Conservation (phyloP, 805 yeast genomes). For the Starmerella asiatica region DNA sequence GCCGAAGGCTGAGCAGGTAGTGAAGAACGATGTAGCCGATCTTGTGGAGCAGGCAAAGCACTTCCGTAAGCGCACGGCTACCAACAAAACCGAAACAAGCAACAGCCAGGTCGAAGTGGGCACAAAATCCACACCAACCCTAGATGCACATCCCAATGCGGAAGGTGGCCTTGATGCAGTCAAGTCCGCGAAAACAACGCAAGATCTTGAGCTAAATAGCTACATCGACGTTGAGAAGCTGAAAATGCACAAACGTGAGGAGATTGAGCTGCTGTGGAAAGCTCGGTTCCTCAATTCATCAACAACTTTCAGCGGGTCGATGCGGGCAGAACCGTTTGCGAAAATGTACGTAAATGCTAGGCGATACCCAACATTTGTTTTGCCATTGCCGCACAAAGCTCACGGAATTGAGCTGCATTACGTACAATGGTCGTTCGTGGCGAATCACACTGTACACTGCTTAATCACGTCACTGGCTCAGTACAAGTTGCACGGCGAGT, state of each 20-base stretch:
- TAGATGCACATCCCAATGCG: background rate
- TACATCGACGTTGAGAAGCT: constrained; percentile 61
- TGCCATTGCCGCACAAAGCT: constrained; percentile 61
- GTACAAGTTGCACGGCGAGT: constrained; percentile 78
- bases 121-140: background rate
- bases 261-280: constrained; percentile 75
- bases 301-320: constrained; percentile 49
- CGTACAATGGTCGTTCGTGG: constrained; percentile 87
- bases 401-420: constrained; percentile 63
- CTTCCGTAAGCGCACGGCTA: background rate
- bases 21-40: constrained; percentile 9
- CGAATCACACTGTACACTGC: constrained; percentile 71
- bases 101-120: too few relatives aligned
- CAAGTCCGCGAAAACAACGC: background rate
- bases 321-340: constrained; percentile 47
- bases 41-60: constrained; percentile 11
- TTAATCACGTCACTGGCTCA: constrained; percentile 85
- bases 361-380: constrained; percentile 66
- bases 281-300: constrained; percentile 60
- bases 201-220: constrained; percentile 54
- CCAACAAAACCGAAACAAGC: background rate
- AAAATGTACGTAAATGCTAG: constrained; percentile 52
- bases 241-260: constrained; percentile 40
- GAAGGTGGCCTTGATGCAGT: background rate
- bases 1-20: constrained; percentile 13